Conservation (phyloP, 2,329 filamentous ascomycete species). For the Bipolaris zeicola region DNA sequence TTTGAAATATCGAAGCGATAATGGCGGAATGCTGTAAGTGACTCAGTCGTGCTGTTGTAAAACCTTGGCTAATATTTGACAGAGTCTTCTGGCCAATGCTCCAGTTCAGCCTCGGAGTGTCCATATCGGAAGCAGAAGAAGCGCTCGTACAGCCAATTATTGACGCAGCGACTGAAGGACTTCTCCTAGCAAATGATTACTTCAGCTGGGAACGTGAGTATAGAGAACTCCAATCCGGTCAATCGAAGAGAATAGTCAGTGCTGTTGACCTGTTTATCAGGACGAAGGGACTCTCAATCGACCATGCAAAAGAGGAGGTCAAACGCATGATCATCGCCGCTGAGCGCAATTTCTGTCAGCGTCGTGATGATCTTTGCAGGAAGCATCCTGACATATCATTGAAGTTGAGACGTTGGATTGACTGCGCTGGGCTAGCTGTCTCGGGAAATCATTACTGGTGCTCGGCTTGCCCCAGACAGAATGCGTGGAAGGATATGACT, state of each 20-base stretch:
- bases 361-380: not conserved
- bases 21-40: constrained; percentile 4
- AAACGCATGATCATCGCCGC: not conserved
- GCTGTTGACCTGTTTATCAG: not conserved
- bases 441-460: constrained; percentile 8
- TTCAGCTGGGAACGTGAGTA: constrained; percentile 5
- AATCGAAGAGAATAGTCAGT: not conserved
- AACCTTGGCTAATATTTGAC: not conserved
- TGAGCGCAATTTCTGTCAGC: not conserved
- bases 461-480: constrained; percentile 1
- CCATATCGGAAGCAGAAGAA: not conserved
- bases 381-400: not conserved
- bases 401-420: not conserved
- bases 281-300: not conserved
- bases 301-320: not conserved
- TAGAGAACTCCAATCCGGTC: not conserved
- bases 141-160: not conserved
- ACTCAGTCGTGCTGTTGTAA: not conserved
- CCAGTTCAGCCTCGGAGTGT: constrained; percentile 1
- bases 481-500: not conserved
- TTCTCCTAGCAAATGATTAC: constrained; percentile 1
- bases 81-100: constrained; percentile 3
- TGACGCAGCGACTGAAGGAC: not conserved
- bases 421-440: not conserved
- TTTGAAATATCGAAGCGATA: not conserved